Base-by-base conservation (phyloP, 129 eudicot genomes). In the Glebionis coronaria region DNA sequence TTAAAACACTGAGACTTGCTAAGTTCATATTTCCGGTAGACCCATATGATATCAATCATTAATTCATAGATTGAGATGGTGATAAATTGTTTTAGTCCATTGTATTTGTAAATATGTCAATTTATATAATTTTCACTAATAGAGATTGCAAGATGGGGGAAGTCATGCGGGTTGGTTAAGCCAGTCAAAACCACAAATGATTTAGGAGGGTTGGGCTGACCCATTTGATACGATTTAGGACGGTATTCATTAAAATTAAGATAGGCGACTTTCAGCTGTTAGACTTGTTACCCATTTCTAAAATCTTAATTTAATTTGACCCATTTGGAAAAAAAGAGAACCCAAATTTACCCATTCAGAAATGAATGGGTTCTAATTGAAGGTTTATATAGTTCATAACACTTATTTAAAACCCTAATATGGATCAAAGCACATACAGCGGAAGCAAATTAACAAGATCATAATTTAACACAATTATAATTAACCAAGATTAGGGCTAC, bases 111-210 rank as follows among this genome's bases (percentile, higher is more conserved):
- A 18, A 18, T 52, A 21, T 18, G 13, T 53, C 58, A 53, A 55
- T 55, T 13, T 20, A 20, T 55, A 3, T 55, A 35, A 35, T 35
- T 35, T 35, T 35, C 42, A 35, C 42, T 35, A 28, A 28, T 10
- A 55, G 60, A 55, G 60, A 31, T 55, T 25, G 60, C 60, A 55
- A 55, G 60, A 55, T 55, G 60, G 60, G 60, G 60, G 42, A 2
- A 35, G 42, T 35, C 9, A 10, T 35, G 42, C 14, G 2, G n/a
- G 60, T 20, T 55, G n/a, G 29, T 35, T 31, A 31, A 7, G n/a
- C 9, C 40, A 7, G 40, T 7, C 42, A 35, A 35, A 35, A 35
- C 42, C 42, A 7, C 2, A 35, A 35, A 35, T 35, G 42, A 35
- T 35, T 35, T 35, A 7, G 42, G 42, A 35, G 42, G 42, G 42